These are phyloP conservation scores for Kodamaea nitidulidarum DNA, from an alignment of 805 yeast species.

Conservation along the genomic window DNA sequence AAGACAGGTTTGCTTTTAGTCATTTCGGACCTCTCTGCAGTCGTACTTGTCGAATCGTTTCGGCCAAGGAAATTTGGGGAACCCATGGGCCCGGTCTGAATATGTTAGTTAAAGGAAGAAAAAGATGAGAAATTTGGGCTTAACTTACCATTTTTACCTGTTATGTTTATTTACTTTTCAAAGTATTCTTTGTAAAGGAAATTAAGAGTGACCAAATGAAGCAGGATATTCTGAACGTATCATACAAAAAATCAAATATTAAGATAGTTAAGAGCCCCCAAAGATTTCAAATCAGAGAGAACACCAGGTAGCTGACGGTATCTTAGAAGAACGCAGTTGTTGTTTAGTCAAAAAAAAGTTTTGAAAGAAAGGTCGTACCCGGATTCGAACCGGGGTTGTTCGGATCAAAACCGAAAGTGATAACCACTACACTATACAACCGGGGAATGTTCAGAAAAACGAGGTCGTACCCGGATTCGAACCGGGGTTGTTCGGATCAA, in stretches of 20 bases:
- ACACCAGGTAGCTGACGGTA: too few species aligned
- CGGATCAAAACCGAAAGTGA: slow-evolving; percentile 81
- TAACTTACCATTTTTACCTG: not conserved
- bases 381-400: slow-evolving; percentile 82
- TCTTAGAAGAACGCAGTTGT: too few species aligned
- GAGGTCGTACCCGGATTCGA: slow-evolving; percentile 82
- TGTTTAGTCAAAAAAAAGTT: not conserved
- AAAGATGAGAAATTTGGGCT: not conserved
- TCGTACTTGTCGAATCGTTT: not conserved
- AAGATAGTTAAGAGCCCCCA: too few species aligned
- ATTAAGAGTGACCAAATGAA: not conserved
- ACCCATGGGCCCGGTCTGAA: not conserved
- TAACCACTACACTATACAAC: slow-evolving; percentile 74
- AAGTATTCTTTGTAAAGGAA: too few species aligned
- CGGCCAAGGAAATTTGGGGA: not conserved
- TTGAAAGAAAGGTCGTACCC: slow-evolving; percentile 58
- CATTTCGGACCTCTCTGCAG: too few species aligned
- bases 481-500: slow-evolving; percentile 81
- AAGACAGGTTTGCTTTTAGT: not conserved
- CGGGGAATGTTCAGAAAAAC: too few species aligned
- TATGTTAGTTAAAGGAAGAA: not conserved
- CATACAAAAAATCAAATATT: too few species aligned
- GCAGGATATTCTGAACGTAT: too few species aligned
- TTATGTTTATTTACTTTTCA: not conserved
- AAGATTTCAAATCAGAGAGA: too few species aligned